A percentile compares a stretch with the other conserved stretches of the same genome.
Evolutionary conservation across 305 asterid genomes (phyloP).

Genomic region (Fraxinus ornus): DNA sequence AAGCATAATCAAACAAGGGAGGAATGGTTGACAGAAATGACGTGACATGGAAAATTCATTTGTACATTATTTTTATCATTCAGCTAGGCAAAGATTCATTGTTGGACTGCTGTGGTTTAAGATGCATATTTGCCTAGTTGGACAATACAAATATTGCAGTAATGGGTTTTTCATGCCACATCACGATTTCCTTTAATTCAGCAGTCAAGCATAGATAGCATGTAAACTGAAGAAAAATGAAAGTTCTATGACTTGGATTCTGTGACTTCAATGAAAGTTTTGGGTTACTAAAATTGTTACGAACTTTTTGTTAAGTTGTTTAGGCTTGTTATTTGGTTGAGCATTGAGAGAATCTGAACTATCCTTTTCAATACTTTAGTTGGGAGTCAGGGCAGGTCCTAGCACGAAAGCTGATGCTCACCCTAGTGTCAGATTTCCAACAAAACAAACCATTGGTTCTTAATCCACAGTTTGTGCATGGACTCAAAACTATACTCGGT

Average conservation of each 20-base stretch:
- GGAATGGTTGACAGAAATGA: not conserved
- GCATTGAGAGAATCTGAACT: constrained; percentile 8
- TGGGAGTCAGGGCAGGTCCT: constrained; percentile 97
- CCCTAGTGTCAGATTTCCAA: constrained; percentile 77
- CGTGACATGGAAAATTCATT: not conserved
- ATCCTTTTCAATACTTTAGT: constrained; percentile 36
- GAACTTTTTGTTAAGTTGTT: not conserved
- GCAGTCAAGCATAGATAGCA: not conserved
- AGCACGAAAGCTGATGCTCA: constrained; percentile 91
- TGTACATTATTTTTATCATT: not conserved
- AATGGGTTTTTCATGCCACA: not conserved
- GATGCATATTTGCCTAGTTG: not conserved
- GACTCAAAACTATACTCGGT: constrained; percentile 65
- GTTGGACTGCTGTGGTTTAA: not conserved
- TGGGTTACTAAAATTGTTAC: not conserved
- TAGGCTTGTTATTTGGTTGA: not conserved
- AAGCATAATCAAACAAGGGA: not conserved
- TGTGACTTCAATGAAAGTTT: constrained; percentile 1
- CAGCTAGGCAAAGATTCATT: not conserved
- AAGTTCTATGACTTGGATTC: not conserved
- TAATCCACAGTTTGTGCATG: constrained; percentile 66
- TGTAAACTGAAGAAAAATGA: not conserved
- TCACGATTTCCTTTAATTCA: not conserved
- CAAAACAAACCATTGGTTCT: constrained; percentile 73
- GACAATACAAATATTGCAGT: not conserved